Conservation (phyloP, 768 basidiomycete species). For the Rhodocollybia butyracea region DNA sequence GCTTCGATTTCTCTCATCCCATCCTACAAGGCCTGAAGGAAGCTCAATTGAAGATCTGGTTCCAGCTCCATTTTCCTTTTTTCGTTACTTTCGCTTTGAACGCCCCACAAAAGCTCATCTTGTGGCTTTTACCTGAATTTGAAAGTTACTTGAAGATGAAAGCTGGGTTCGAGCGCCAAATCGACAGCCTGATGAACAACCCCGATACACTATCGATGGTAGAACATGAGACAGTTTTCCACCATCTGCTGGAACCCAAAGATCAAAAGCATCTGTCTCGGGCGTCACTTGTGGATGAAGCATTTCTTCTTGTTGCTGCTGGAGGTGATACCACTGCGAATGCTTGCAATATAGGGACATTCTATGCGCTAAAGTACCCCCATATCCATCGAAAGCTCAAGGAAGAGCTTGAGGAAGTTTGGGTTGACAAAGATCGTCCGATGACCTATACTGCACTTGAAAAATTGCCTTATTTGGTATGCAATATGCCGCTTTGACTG, state of each 20-base stretch:
- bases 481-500: constrained; percentile 10
- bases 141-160: too few relatives aligned
- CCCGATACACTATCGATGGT: constrained; percentile 9
- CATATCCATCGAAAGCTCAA: constrained; percentile 22
- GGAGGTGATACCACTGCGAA: constrained; percentile 38
- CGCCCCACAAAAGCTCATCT: too few relatives aligned
- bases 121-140: too few relatives aligned
- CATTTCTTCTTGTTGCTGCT: constrained; percentile 32
- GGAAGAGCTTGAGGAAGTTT: constrained; percentile 31
- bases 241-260: constrained; percentile 16
- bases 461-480: constrained; percentile 41
- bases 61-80: too few relatives aligned
- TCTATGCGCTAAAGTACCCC: constrained; percentile 32
- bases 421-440: constrained; percentile 25
- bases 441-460: constrained; percentile 29
- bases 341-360: constrained; percentile 34
- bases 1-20: too few relatives aligned
- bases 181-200: constrained; percentile 15
- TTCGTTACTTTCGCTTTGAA: too few relatives aligned
- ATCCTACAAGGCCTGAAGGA: too few relatives aligned
- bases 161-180: constrained; percentile 9
- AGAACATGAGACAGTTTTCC: constrained; percentile 18
- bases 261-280: constrained; percentile 8
- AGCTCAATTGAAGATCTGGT: too few relatives aligned
- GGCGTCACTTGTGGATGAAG: constrained; percentile 27